A percentile compares a stretch with the other conserved stretches of the same genome.
Evolutionary conservation across 2,329 filamentous ascomycete species (phyloP).

Genomic region (Coleophoma crateriformis): DNA sequence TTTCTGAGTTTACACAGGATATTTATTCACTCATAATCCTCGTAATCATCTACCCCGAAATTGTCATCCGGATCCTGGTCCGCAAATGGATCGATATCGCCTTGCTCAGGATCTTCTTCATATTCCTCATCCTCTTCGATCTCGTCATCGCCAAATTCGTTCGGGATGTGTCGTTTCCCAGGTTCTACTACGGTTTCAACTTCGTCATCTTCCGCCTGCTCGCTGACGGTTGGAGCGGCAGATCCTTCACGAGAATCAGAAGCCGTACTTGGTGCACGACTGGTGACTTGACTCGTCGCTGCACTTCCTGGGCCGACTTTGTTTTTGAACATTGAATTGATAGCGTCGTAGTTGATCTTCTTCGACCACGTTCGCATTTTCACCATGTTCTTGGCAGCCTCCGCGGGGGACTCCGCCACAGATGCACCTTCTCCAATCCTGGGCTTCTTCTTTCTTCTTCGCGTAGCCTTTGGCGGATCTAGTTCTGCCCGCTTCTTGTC

Average conservation of each 20-base stretch:
- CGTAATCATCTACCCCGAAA: neutral
- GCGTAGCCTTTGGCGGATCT: conserved; percentile 49
- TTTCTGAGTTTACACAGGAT: too few species aligned
- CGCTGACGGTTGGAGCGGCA: neutral
- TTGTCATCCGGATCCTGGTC: neutral
- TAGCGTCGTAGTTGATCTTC: conserved; percentile 68
- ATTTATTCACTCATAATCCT: neutral
- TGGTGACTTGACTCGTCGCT: conserved; percentile 39
- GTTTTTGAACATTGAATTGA: conserved; percentile 46
- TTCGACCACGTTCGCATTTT: conserved; percentile 65
- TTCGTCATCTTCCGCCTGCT: neutral
- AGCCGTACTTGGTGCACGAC: conserved; percentile 12
- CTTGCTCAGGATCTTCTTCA: neutral
- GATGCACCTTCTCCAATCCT: conserved; percentile 60
- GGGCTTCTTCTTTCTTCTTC: conserved; percentile 48
- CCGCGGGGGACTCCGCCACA: conserved; percentile 61
- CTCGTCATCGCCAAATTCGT: neutral
- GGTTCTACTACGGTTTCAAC: neutral
- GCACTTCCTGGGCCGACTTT: conserved; percentile 41
- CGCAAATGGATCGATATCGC: neutral
- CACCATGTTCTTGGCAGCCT: conserved; percentile 63
- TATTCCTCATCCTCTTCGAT: neutral
- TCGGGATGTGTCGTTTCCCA: neutral
- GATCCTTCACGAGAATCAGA: neutral
- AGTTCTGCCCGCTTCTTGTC: conserved; percentile 59